phyloP scores from a whole-genome alignment of 768 basidiomycete species.

The Mycena haematopus region DNA sequence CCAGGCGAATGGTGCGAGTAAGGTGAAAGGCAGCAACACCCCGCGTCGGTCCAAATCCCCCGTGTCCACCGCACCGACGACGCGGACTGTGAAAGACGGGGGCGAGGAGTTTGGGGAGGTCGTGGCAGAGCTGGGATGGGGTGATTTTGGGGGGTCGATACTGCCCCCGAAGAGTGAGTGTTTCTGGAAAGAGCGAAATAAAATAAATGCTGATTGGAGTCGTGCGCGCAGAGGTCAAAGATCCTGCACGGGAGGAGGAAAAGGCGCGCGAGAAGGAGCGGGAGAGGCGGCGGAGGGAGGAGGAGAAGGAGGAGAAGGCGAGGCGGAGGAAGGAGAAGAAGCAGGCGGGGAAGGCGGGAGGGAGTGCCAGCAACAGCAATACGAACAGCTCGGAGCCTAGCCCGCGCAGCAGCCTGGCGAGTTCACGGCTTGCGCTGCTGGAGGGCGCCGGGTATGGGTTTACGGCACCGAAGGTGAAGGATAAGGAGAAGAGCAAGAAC shows the following conservation, averaged over 20 bases:
- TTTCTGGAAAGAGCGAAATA: too few species aligned
- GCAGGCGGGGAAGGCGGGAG: conserved; percentile 17
- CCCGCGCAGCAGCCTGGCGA: conserved; percentile 8
- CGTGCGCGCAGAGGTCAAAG: not conserved
- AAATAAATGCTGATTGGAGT: not conserved
- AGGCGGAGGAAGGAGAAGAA: conserved; percentile 27
- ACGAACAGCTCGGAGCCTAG: conserved; percentile 7
- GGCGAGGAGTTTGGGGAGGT: conserved; percentile 25
- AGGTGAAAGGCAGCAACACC: conserved; percentile 1
- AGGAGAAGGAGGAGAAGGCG: conserved; percentile 24
- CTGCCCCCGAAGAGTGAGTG: conserved; percentile 23
- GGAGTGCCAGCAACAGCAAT: conserved; percentile 1
- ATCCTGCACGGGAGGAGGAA: conserved; percentile 24
- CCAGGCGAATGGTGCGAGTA: conserved; percentile 1
- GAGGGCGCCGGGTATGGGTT: conserved; percentile 26
- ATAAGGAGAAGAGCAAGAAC: not conserved
- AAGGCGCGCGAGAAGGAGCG: conserved; percentile 33
- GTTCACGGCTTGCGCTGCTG: conserved; percentile 22
- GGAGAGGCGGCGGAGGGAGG: conserved; percentile 21
- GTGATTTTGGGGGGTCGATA: conserved; percentile 24
- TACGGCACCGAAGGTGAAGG: conserved; percentile 4
- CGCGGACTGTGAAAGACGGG: conserved; percentile 11
- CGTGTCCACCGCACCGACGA: too few species aligned
- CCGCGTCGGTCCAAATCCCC: conserved; percentile 14
- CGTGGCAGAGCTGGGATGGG: conserved; percentile 26